Base-by-base conservation (phyloP, 129 eudicot genomes). In the Chrysanthemum lavandulifolium region DNA sequence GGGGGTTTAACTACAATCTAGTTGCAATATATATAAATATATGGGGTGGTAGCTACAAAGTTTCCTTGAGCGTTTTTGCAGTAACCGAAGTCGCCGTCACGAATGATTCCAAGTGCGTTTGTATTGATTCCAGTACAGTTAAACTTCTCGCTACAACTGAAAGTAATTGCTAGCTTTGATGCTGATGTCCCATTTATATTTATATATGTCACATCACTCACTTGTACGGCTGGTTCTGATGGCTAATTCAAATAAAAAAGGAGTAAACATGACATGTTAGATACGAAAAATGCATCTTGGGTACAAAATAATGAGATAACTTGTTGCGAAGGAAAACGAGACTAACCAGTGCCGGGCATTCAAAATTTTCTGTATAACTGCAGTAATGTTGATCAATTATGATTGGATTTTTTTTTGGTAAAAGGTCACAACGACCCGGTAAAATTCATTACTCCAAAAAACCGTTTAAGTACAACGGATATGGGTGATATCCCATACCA, bases 141-240 rank as follows among this genome's bases (percentile, higher is more conserved):
- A 31, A 21, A 71, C 49, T 3, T 43, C 33, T 47, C 50, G 36
- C 83, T 82, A 70, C 90, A 85, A 10, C 43, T 33, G 55, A 82
- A 80, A 27, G 69, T 65, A 66, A 85, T 85, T 13, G 73, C 83
- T 14, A 15, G 15, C 65, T 78, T 13, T 29, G 76, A 11, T 19
- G 73, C 82, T 8, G 87, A 76, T 6, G 87, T 61, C 36, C 85
- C 90, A 3, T 31, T 36, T 50, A 86, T 59, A 16, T 78, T 33
- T 13, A 1, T 74, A 70, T 72, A 86, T 25, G 69, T 76, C 70
- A 86, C 85, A 27, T 71, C 50, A 61, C 83, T 79, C 36, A 86
- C 83, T 69, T 77, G 19, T 21, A 86, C 83, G 1, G 85, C 87
- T 51, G 75, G 29, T 72, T 65, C 25, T 48, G 36, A 40, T 16